phyloP scores from a whole-genome alignment of 2,329 filamentous ascomycete species.

The Falciphora oryzae region DNA sequence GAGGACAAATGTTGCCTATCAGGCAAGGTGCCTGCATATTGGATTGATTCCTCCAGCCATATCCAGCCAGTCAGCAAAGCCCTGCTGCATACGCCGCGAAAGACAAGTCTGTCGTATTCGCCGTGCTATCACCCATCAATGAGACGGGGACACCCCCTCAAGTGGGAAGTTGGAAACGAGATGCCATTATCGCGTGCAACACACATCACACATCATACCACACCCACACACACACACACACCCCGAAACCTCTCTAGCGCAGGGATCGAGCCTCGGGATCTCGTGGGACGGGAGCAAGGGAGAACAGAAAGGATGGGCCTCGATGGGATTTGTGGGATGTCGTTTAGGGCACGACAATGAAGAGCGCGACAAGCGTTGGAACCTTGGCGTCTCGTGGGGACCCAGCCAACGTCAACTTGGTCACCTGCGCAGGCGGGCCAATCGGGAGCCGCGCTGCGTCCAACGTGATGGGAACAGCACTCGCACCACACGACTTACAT shows the following conservation, averaged over 20 bases:
- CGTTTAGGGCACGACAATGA: neutral
- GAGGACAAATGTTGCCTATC: neutral
- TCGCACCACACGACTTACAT: neutral
- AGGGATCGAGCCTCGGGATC: neutral
- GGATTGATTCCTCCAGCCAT: neutral
- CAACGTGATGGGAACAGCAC: conserved; percentile 2
- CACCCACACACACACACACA: neutral
- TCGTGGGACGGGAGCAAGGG: neutral
- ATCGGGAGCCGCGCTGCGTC: neutral
- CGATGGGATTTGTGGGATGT: neutral
- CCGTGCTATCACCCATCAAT: neutral
- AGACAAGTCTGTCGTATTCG: neutral
- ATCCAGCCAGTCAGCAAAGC: neutral
- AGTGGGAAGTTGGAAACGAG: neutral
- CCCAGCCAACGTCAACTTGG: neutral
- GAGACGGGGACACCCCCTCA: too few species aligned
- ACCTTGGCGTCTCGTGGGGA: neutral
- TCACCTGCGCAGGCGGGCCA: conserved; percentile 3
- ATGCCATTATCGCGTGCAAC: neutral
- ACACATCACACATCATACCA: neutral
- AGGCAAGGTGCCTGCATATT: neutral
- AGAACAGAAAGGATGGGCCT: neutral
- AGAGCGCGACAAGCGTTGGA: neutral
- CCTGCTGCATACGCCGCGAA: neutral
- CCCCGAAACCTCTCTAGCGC: neutral